Evolutionary conservation across 1,284 basidiomycete genomes (phyloP).

Genomic region (Malassezia pachydermatis): DNA sequence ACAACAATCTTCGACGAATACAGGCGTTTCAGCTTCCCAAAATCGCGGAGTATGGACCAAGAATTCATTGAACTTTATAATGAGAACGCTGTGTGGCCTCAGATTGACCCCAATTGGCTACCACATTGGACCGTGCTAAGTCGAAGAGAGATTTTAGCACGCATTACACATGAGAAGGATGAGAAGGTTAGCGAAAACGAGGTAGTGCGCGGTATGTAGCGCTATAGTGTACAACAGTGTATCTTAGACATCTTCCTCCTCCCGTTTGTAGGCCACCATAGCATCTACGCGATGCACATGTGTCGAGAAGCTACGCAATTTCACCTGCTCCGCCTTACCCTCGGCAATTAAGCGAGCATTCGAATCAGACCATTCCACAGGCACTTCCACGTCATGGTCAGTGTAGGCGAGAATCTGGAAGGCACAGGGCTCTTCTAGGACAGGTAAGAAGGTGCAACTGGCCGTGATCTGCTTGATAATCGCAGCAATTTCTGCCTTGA

Average conservation of each 20-base stretch:
- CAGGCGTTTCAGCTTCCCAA: slow-evolving; percentile 52
- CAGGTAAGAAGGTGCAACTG: slow-evolving; percentile 85
- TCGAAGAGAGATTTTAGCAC: neutral
- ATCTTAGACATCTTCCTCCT: slow-evolving; percentile 43
- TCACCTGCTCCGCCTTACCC: slow-evolving; percentile 90
- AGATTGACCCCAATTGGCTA: slow-evolving; percentile 16
- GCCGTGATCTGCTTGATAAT: slow-evolving; percentile 98
- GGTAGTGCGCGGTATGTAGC: slow-evolving; percentile 14
- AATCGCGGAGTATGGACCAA: slow-evolving; percentile 53
- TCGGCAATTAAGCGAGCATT: slow-evolving; percentile 89
- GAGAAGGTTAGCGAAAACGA: neutral
- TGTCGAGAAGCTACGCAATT: slow-evolving; percentile 49
- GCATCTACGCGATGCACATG: slow-evolving; percentile 50
- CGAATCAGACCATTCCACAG: slow-evolving; percentile 84
- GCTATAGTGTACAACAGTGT: slow-evolving; percentile 10
- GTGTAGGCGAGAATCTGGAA: slow-evolving; percentile 91
- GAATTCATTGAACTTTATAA: slow-evolving; percentile 54
- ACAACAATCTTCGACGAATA: slow-evolving; percentile 56
- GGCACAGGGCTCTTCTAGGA: slow-evolving; percentile 80
- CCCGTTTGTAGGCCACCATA: slow-evolving; percentile 49
- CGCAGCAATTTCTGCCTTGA: slow-evolving; percentile 91
- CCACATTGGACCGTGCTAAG: slow-evolving; percentile 22
- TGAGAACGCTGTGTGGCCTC: slow-evolving; percentile 22
- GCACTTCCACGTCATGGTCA: slow-evolving; percentile 60
- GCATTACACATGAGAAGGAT: neutral